Evolutionary conservation across 768 basidiomycete genomes (phyloP).

Genomic region (Gymnopilus junonius): DNA sequence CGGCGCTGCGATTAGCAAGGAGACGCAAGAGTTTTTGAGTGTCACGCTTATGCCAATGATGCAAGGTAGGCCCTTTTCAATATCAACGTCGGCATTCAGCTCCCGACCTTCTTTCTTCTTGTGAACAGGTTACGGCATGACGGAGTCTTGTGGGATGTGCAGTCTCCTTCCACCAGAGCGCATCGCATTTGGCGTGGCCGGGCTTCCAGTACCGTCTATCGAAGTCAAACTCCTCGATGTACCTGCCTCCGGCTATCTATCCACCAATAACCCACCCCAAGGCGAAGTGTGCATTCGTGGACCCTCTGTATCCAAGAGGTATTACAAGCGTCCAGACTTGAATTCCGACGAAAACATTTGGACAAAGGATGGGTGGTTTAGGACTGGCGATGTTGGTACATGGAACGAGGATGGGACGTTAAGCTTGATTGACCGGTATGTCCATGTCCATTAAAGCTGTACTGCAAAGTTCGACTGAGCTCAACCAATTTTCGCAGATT

Average conservation of each 20-base stretch:
- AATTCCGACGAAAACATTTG: constrained; percentile 78
- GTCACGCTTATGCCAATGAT: constrained; percentile 73
- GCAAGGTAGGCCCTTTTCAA: constrained; percentile 72
- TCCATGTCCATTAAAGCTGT: not conserved
- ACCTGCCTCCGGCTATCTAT: constrained; percentile 75
- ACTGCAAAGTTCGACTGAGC: no score
- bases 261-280: constrained; percentile 66
- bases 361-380: constrained; percentile 85
- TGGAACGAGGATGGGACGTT: constrained; percentile 92
- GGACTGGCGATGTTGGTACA: constrained; percentile 88
- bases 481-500: constrained; percentile 43
- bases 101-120: no score
- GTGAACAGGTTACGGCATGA: constrained; percentile 79
- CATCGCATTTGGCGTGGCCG: constrained; percentile 68
- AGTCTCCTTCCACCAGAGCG: constrained; percentile 76
- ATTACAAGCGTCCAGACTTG: constrained; percentile 86
- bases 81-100: not conserved
- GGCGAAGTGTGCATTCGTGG: constrained; percentile 90
- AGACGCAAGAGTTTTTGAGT: constrained; percentile 84
- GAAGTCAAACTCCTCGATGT: constrained; percentile 86
- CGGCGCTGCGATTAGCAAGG: constrained; percentile 75
- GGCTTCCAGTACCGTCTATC: constrained; percentile 75
- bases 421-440: constrained; percentile 74
- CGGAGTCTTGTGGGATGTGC: constrained; percentile 86
- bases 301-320: constrained; percentile 76